These are phyloP conservation scores for Alternaria sp. DNA, from an alignment of 2,329 filamentous ascomycete genomes.

Conservation along the genomic window DNA sequence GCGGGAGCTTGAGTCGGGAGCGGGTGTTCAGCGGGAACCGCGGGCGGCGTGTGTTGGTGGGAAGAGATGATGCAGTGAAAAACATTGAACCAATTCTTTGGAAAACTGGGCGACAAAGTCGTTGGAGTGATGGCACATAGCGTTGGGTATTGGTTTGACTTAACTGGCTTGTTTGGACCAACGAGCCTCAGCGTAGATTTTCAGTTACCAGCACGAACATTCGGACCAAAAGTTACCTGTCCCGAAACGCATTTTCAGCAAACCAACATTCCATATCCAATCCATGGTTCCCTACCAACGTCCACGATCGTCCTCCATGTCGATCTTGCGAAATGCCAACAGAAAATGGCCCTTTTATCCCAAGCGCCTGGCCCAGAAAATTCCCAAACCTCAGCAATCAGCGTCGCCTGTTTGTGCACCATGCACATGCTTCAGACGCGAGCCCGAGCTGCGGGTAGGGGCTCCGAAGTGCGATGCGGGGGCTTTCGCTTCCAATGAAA, in stretches of 20 bases:
- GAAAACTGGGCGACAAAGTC: not conserved
- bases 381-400: conserved; percentile 24
- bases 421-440: not conserved
- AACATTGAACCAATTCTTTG: not conserved
- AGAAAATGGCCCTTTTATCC: not conserved
- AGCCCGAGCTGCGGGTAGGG: conserved; percentile 17
- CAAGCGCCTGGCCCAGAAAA: conserved; percentile 17
- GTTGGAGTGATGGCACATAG: not conserved
- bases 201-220: not conserved
- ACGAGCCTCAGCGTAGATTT: not conserved
- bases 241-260: not conserved
- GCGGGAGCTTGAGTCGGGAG: conserved; percentile 1
- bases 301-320: not conserved
- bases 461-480: conserved; percentile 11
- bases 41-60: not conserved
- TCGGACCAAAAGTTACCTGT: not conserved
- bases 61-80: not conserved
- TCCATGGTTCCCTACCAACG: not conserved
- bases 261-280: not conserved
- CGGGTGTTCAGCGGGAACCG: conserved; percentile 7
- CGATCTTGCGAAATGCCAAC: conserved; percentile 1
- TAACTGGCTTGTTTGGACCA: not conserved
- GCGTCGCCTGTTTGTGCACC: conserved; percentile 18
- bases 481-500: conserved; percentile 7
- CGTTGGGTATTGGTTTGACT: not conserved